A percentile compares a stretch with the other conserved stretches of the same genome.
phyloP scores from a whole-genome alignment of 192 early-diverging fungal species.

The Funneliformis geosporum region DNA sequence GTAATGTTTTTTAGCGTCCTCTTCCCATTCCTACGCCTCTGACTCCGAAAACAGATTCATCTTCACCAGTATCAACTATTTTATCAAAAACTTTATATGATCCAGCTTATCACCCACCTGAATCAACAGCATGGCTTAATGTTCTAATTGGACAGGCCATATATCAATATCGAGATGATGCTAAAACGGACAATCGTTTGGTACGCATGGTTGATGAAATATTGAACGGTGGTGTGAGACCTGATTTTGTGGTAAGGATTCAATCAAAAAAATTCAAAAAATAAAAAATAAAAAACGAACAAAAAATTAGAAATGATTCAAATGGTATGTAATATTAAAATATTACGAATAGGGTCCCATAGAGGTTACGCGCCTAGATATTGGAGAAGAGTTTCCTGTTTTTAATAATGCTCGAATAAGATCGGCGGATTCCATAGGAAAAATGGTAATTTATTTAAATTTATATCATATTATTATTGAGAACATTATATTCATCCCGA shows the following conservation, averaged over 20 bases:
- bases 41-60: conserved; percentile 54
- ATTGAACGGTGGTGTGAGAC: conserved; percentile 66
- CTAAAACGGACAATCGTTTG: conserved; percentile 63
- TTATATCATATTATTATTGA: not conserved
- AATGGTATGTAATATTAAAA: not conserved
- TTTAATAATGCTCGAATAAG: conserved; percentile 58
- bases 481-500: not conserved
- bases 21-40: conserved; percentile 44
- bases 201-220: conserved; percentile 65
- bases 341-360: conserved; percentile 52
- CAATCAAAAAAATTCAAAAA: too few relatives aligned
- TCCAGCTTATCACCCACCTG: conserved; percentile 54
- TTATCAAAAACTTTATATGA: conserved; percentile 63
- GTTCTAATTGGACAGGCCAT: conserved; percentile 79
- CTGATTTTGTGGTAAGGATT: conserved; percentile 69
- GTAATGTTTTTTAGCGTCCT: conserved; percentile 13
- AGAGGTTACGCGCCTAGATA: conserved; percentile 55
- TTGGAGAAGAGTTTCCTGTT: conserved; percentile 61
- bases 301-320: not conserved
- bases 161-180: conserved; percentile 72
- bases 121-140: conserved; percentile 84
- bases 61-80: conserved; percentile 54
- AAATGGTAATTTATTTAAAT: conserved; percentile 44
- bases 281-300: not conserved
- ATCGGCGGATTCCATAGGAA: conserved; percentile 52